A percentile compares a stretch with the other conserved stretches of the same genome.
phyloP scores from a whole-genome alignment of 164 flowering plant genomes.

The Magnolia changhungtana region DNA sequence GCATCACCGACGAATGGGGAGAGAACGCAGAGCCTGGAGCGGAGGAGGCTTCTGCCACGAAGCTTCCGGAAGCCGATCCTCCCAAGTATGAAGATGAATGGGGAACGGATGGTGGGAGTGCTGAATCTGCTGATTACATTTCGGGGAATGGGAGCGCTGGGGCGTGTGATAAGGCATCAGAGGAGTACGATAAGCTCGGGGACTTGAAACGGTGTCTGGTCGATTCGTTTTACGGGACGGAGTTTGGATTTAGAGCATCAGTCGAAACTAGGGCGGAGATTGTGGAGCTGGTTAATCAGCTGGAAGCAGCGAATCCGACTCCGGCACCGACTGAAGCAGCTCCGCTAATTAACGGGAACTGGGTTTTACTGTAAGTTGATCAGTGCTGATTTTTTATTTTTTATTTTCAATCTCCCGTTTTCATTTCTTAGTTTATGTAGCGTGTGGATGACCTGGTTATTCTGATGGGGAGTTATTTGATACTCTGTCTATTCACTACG shows the following conservation, averaged over 20 bases:
- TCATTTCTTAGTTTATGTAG: not conserved
- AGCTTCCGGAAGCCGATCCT: slow-evolving; percentile 55
- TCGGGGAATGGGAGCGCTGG: slow-evolving; percentile 27
- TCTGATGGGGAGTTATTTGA: not conserved
- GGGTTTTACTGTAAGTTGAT: slow-evolving; percentile 79
- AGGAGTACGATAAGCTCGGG: slow-evolving; percentile 24
- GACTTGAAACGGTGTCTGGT: slow-evolving; percentile 73
- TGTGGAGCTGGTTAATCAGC: slow-evolving; percentile 68
- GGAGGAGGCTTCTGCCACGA: slow-evolving; percentile 27
- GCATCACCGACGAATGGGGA: slow-evolving; percentile 64
- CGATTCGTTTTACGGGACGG: slow-evolving; percentile 79
- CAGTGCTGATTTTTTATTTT: not conserved
- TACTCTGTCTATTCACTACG: too few relatives aligned
- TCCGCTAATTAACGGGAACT: slow-evolving; percentile 73
- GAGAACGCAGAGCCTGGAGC: slow-evolving; percentile 51
- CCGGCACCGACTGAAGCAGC: slow-evolving; percentile 58
- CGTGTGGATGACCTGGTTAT: not conserved
- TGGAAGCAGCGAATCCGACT: slow-evolving; percentile 79
- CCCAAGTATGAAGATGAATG: slow-evolving; percentile 74
- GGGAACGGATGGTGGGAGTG: slow-evolving; percentile 35
- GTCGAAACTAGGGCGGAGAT: slow-evolving; percentile 82
- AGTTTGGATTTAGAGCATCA: slow-evolving; percentile 64
- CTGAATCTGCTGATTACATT: slow-evolving; percentile 8
- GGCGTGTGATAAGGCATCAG: not conserved
- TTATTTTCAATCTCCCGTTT: not conserved